Base-by-base conservation (phyloP, 768 basidiomycete species). In the Boletellus ananas region DNA sequence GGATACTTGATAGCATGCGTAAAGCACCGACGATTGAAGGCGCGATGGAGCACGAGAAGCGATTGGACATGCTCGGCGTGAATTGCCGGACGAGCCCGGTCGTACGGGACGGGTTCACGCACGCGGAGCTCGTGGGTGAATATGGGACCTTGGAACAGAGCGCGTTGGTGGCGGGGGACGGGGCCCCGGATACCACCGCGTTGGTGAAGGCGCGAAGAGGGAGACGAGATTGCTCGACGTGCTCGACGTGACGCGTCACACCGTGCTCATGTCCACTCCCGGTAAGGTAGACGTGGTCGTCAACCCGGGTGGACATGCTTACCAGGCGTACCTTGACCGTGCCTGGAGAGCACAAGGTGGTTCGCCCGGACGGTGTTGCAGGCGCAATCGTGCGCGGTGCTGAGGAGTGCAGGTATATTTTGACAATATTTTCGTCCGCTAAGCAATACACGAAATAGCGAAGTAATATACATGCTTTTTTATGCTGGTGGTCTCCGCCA, bases 21-120 rank as follows among this genome's bases (percentile, higher is more conserved):
- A 27, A 7, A 13, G 12, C 16, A 8, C 16, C 10, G 6, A 43
- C 27, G 11, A 38, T 29, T 1, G 25, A 40, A 5, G 16, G 20
- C 4, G 42, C 43, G 10, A 17, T 39, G 34, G 23, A 25, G 8
- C 34, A 23, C 6, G 50, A 42, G 18, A 18, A 59, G 13, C 57
- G 60, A 3, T 51, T 77, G 6, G 54, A 62, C 18, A 75, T 77
- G 60, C 72, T 80, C 34, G 78, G 77, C 9, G 69, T 81, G 36
- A 81, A 81, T 61, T 81, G 76, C 55, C 71, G 80, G 9, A 72
- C 72, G 64, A 81, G 79, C 56, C 52, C 73, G 0, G 68, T 79
- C 18, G 66, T 80, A 1, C 18, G 76, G 14, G 79, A 81, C 29
- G 58, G 57, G 14, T 23, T 51, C 53, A 47, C 47, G 3, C 17